Evolutionary conservation across 495 filamentous ascomycete genomes (phyloP).

Genomic region (Aspergillus bridgeri): DNA sequence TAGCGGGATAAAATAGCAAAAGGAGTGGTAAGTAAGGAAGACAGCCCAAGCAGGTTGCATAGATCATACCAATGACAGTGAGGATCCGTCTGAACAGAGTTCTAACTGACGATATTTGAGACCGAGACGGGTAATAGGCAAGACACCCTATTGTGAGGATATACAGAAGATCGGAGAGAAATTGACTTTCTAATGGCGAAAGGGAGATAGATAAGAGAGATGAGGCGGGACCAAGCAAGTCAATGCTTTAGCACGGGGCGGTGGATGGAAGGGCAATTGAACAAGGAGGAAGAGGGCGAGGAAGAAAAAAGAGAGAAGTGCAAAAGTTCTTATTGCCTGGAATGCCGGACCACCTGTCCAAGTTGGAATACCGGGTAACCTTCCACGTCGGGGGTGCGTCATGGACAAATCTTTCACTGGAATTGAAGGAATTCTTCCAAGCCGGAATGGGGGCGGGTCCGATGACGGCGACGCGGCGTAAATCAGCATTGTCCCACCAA

Average conservation of each 20-base stretch:
- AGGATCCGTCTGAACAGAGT: too few species aligned
- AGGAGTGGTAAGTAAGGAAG: not conserved
- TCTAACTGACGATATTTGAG: too few species aligned
- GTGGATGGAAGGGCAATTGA: conserved; percentile 15
- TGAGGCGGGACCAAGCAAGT: conserved; percentile 13
- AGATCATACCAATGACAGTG: not conserved
- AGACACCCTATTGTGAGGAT: too few species aligned
- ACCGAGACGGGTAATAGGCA: too few species aligned
- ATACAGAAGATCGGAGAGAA: not conserved
- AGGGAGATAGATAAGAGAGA: conserved; percentile 14
- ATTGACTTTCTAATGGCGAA: conserved; percentile 4
- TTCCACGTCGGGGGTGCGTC: conserved; percentile 24
- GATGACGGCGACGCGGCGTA: conserved; percentile 25
- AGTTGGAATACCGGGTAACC: conserved; percentile 20
- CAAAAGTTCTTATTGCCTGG: not conserved
- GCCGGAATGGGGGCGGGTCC: conserved; percentile 20
- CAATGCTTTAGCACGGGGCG: conserved; percentile 8
- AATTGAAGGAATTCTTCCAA: conserved; percentile 14
- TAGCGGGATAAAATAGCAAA: too few species aligned
- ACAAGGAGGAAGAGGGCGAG: conserved; percentile 9
- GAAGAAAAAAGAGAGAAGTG: conserved; percentile 1
- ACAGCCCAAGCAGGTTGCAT: too few species aligned
- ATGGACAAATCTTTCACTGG: conserved; percentile 11
- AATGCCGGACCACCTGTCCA: conserved; percentile 2
- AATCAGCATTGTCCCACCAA: conserved; percentile 35